Evolutionary conservation across 75 land plant genomes (phyloP), one percentile per base, ranked within the genome.

Genomic region (Chamaecyparis obtusa): DNA sequence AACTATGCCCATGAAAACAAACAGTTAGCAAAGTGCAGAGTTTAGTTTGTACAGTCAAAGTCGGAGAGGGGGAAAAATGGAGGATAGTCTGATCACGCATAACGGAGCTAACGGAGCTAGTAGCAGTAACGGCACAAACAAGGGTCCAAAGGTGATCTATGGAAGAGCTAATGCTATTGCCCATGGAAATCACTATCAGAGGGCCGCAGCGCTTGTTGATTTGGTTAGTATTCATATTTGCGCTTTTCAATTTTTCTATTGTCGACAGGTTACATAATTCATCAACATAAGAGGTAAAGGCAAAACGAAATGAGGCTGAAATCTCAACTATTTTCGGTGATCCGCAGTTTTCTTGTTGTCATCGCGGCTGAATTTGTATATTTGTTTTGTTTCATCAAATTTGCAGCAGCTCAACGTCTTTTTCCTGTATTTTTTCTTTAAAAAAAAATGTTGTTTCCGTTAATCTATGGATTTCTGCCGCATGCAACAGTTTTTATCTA

Each of bases 141-240:
- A 71, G 4, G 1, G 30, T 84, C 81, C 60, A 0, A 88, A 54
- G n/a, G 19, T 57, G 57, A 78, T 91, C 13, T 33, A 49, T 19
- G 60, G 94, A 48, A 89, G 92, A 57, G 89, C 94, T 4, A 89
- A 93, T 33, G 96, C 98, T 27, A 91, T 95, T 39, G 88, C 93
- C 60, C 85, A 82, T 75, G 96, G 96, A 24, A 84, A 92, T 27
- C 86, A 60, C 5, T 96, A 93, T 84, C 91, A 96, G 90, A 96
- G 91, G 86, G 98, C 96, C 3, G 98, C 98, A 35, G 98, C 98
- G 9, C 93, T 96, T 81, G 95, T 96, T 56, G 98, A 96, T 89
- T 93, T 95, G 92, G 98, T 95, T 11, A 4, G 90, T 80, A 16
- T 21, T 44, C 83, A 44, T n/a, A 44, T 80, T 79, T 79, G 10